A percentile compares a stretch with the other conserved stretches of the same genome.
phyloP scores from a whole-genome alignment of 2,329 filamentous ascomycete genomes.

The Pyricularia pennisetigena region DNA sequence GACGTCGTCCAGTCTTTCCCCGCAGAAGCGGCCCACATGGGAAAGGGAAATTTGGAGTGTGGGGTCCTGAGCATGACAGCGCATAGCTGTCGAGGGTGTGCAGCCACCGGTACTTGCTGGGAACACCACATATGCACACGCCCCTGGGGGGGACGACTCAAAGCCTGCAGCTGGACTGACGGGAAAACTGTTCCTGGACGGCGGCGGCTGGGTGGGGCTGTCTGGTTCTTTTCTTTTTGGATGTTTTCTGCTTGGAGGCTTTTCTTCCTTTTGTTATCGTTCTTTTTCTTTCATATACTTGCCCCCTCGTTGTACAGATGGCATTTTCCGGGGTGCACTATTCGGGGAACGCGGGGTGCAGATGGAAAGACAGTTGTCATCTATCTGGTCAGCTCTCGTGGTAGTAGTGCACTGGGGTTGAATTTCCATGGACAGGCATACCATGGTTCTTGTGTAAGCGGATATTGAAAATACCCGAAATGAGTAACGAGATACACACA shows the following conservation, averaged over 20 bases:
- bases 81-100: neutral
- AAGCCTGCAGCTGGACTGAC: neutral
- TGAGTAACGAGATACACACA: neutral
- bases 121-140: neutral
- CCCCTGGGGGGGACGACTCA: neutral
- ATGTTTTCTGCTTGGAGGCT: neutral
- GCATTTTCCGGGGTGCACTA: neutral
- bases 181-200: neutral
- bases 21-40: neutral
- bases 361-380: neutral
- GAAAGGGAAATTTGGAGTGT: neutral
- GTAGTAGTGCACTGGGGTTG: neutral
- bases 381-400: neutral
- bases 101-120: neutral
- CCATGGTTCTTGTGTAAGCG: neutral
- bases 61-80: neutral
- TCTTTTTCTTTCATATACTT: neutral
- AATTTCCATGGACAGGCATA: neutral
- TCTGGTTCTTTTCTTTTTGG: neutral
- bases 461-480: neutral
- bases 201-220: too few species aligned
- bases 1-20: neutral
- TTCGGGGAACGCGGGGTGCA: neutral
- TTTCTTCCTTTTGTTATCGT: neutral
- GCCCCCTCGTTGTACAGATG: constrained; percentile 8